phyloP scores from a whole-genome alignment of 805 yeast genomes.

The Candida golubevii region DNA sequence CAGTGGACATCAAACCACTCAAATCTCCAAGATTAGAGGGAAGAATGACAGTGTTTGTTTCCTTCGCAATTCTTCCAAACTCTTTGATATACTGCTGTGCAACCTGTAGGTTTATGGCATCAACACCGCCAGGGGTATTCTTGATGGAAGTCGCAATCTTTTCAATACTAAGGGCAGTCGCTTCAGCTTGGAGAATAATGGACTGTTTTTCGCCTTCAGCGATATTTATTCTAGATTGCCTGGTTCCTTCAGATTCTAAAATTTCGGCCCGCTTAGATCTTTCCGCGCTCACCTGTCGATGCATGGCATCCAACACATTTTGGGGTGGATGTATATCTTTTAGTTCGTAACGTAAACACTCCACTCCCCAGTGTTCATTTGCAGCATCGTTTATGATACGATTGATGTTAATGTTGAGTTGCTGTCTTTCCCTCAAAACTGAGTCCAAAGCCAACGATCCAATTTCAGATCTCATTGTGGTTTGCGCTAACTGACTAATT shows the following conservation, averaged over 20 bases:
- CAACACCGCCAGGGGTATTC: conserved; percentile 64
- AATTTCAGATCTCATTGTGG: conserved; percentile 87
- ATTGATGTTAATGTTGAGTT: conserved; percentile 68
- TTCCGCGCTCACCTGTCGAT: conserved; percentile 83
- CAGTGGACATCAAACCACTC: conserved; percentile 71
- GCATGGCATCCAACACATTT: conserved; percentile 86
- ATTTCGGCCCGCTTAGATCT: conserved; percentile 71
- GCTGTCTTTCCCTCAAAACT: conserved; percentile 72
- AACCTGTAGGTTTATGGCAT: conserved; percentile 73
- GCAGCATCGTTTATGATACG: conserved; percentile 82
- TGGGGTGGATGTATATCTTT: conserved; percentile 85
- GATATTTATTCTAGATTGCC: conserved; percentile 55
- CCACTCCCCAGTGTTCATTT: conserved; percentile 73
- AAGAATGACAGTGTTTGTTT: conserved; percentile 68
- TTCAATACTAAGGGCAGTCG: conserved; percentile 68
- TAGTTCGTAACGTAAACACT: conserved; percentile 79
- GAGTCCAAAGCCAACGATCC: conserved; percentile 78
- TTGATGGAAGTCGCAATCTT: conserved; percentile 63
- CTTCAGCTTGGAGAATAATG: conserved; percentile 58
- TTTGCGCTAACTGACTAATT: conserved; percentile 79
- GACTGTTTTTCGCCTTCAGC: conserved; percentile 78
- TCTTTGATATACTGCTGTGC: conserved; percentile 84
- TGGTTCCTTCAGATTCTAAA: conserved; percentile 69
- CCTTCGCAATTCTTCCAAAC: conserved; percentile 78
- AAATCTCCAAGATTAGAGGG: conserved; percentile 75